phyloP scores from a whole-genome alignment of 331 rosid species.

The Acacia pycnantha region DNA sequence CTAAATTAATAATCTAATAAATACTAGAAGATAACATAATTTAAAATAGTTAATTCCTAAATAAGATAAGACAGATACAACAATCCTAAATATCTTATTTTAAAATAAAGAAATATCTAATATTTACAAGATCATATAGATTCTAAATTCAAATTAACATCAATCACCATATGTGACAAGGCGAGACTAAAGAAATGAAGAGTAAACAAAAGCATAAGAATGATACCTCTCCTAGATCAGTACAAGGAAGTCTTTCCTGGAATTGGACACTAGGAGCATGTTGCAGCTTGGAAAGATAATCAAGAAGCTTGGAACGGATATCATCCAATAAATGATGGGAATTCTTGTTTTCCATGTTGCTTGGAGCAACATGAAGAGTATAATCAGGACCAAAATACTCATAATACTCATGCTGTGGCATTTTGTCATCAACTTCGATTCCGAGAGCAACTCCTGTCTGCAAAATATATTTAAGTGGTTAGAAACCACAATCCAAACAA shows the following conservation, averaged over 20 bases:
- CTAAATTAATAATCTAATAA: background rate
- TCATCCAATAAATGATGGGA: constrained; percentile 71
- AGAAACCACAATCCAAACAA: background rate
- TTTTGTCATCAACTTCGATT: constrained; percentile 90
- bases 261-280: constrained; percentile 95
- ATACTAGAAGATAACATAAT: background rate
- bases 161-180: background rate
- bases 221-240: constrained; percentile 81
- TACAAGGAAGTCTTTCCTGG: constrained; percentile 88
- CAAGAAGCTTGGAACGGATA: constrained; percentile 79
- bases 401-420: constrained; percentile 94
- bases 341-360: constrained; percentile 98
- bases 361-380: constrained; percentile 97
- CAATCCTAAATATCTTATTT: background rate
- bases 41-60: background rate
- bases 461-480: constrained; percentile 31
- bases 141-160: background rate
- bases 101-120: background rate
- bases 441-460: constrained; percentile 99
- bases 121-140: background rate
- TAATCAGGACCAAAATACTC: constrained; percentile 99
- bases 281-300: constrained; percentile 78
- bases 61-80: background rate
- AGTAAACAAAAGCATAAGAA: background rate
- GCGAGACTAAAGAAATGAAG: constrained; percentile 3